Base-by-base conservation (phyloP, 306 rosid species). In the Psophocarpus tetragonolobus region DNA sequence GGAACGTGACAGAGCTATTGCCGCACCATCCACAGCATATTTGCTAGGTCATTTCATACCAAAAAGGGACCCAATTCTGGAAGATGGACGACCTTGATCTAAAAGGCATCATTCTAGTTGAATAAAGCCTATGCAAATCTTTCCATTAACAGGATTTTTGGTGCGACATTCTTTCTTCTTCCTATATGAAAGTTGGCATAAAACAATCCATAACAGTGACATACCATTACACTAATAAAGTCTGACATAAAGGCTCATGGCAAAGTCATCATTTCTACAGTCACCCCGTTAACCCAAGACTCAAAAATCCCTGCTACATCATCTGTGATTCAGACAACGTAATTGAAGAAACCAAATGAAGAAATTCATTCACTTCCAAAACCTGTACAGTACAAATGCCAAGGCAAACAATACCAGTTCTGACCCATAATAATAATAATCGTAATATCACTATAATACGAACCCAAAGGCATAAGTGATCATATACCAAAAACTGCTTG, bases 281-380 rank as follows among this genome's bases (percentile, higher is more conserved):
- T 64, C 79, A 75, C 71, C 66, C 79, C 54, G 27, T 23, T 61
- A 54, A 81, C 73, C 82, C 82, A 78, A 13, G 81, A 80, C 77
- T 87, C 79, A 68, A 76, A 73, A 5, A 71, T 74, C 75, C 85
- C 87, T 80, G 90, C 78, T 72, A 71, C 77, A 78, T 78, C 84
- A 90, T 81, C 74, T 68, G 74, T 75, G 81, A 57, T 79, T 84
- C 84, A 84, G 88, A 63, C 62, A 76, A 76, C 23, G 74, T 58
- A 56, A 79, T 57, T 64, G 45, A 75, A 77, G 78, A 82, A 62
- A 73, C 77, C 68, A 83, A 74, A 77, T 67, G 80, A 68, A 85
- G 81, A 86, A 87, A 67, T 68, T 64, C 76, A 54, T 67, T 66
- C 56, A 29, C 82, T 79, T 72, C 80, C 53, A 48, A 50, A 77